Conservation (phyloP, 805 yeast genomes). For the Teunomyces cretensis region DNA sequence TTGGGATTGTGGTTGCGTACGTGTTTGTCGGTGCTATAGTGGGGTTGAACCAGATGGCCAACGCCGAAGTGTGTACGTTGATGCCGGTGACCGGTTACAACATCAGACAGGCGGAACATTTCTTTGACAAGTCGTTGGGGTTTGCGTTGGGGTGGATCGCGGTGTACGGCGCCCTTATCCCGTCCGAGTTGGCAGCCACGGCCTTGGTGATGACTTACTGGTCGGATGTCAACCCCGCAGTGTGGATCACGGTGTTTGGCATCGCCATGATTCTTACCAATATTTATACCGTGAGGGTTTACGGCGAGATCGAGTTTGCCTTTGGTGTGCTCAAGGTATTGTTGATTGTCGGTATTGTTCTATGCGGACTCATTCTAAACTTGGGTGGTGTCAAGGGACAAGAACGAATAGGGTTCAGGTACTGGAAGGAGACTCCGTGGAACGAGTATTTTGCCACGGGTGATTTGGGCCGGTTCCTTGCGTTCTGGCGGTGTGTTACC, state of each 20-base stretch:
- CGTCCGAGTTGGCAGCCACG: constrained; percentile 47
- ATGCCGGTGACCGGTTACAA: constrained; percentile 39
- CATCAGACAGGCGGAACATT: constrained; percentile 35
- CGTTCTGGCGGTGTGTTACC: constrained; percentile 31
- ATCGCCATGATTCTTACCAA: constrained; percentile 35
- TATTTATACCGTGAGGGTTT: constrained; percentile 37
- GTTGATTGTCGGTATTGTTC: constrained; percentile 18
- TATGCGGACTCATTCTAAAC: constrained; percentile 21
- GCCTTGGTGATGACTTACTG: constrained; percentile 47
- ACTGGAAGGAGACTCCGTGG: constrained; percentile 44
- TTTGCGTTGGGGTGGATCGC: constrained; percentile 48
- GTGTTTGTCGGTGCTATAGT: constrained; percentile 44
- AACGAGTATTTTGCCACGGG: constrained; percentile 16
- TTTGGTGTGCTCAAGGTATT: constrained; percentile 25
- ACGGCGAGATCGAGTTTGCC: constrained; percentile 31
- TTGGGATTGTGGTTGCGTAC: constrained; percentile 50
- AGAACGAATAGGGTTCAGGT: constrained; percentile 27
- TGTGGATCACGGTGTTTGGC: constrained; percentile 45
- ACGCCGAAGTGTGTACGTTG: constrained; percentile 37
- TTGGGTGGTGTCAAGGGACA: constrained; percentile 5
- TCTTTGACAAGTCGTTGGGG: constrained; percentile 46
- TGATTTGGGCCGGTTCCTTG: constrained; percentile 19
- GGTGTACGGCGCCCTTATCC: constrained; percentile 33
- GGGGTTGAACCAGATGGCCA: constrained; percentile 40
- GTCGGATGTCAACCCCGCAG: constrained; percentile 44